Evolutionary conservation across 345 rosid species (phyloP).

Genomic region (Eucalyptus pauciflora): DNA sequence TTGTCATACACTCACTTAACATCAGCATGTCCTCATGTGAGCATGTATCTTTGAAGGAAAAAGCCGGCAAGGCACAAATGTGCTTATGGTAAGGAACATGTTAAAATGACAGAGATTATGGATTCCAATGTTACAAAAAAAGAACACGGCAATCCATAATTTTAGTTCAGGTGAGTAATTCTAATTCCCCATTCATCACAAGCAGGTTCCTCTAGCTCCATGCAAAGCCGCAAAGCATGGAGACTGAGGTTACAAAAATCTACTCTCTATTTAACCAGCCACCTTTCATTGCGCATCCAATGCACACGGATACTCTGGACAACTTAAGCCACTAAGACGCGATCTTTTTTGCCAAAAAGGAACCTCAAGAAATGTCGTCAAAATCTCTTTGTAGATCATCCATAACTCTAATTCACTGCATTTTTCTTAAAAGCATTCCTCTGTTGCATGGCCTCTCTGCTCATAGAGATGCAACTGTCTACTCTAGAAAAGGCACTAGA

Average conservation of each 20-base stretch:
- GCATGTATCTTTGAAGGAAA: background rate
- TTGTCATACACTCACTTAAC: background rate
- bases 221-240: background rate
- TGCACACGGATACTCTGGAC: background rate
- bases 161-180: background rate
- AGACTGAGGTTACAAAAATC: background rate
- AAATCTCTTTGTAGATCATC: background rate
- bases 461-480: background rate
- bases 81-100: background rate
- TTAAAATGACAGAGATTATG: background rate
- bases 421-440: background rate
- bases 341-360: background rate
- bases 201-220: background rate
- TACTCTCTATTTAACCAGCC: background rate
- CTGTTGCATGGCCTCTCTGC: background rate
- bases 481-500: background rate
- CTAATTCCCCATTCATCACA: background rate
- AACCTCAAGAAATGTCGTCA: background rate
- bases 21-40: background rate
- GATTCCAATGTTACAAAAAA: background rate
- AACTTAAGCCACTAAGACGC: background rate
- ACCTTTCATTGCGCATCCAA: background rate
- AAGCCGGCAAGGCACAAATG: background rate
- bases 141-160: background rate
- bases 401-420: background rate